Evolutionary conservation across 1,284 basidiomycete species (phyloP), one percentile per base, ranked within the genome.

Genomic region (Uromyces viciae-fabae): DNA sequence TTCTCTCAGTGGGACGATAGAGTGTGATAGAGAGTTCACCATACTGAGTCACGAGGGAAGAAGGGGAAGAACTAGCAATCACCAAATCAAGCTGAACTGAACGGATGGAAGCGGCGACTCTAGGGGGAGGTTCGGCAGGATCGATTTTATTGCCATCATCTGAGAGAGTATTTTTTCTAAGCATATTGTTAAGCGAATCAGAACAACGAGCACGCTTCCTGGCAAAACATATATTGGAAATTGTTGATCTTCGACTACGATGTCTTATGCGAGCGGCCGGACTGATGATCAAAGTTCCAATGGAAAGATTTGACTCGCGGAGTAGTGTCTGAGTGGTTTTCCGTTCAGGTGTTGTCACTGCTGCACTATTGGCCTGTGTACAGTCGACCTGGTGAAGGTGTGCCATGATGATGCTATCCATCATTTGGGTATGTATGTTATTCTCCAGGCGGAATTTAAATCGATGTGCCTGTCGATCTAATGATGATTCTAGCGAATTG

Each of bases 51-150:
- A 75, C 31, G n/a, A 42, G 7, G 33, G 49, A 15, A 25, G 49
- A 33, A 42, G n/a, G 3, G n/a, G 36, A 42, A 33, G 72, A 75
- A 36, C 40, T 33, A 75, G 25, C 36, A 75, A 75, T 46, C 40
- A 62, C 52, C 72, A 60, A 46, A 36, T 75, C 72, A 28, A 43
- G 36, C 38, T 75, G 54, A 40, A 75, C 54, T 31, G 72, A 75
- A 36, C 38, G 52, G 25, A 75, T 75, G n/a, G 25, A 5, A 22
- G 56, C 36, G 25, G 40, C 40, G 38, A 43, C 46, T 75, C 19
- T 56, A 28, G 19, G n/a, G 1, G 19, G 54, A 31, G 40, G 54
- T 28, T 75, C 36, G 3, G 33, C 4, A 4, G 46, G 31, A 40
- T 19, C 31, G 22, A 17, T 19, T 33, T 28, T 33, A 31, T 52